Conservation (phyloP, 129 eudicot species). For the Ambrosia artemisiifolia region DNA sequence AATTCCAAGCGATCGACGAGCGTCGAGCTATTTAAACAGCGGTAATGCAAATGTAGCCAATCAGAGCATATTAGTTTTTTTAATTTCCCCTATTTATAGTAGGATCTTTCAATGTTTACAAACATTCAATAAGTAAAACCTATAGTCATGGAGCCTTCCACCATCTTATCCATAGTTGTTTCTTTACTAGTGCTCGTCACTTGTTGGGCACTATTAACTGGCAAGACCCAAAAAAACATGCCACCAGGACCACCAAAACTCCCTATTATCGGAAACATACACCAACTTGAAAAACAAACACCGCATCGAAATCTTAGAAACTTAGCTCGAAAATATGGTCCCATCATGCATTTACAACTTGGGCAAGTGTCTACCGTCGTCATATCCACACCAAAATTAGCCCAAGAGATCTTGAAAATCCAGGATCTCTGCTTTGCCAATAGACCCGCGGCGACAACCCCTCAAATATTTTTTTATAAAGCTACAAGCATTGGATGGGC, state of each 20-base stretch:
- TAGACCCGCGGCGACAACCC: not conserved
- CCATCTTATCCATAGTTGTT: not conserved
- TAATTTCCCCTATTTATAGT: too few relatives aligned
- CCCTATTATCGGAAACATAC: slow-evolving; percentile 39
- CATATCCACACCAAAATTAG: not conserved
- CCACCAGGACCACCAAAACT: slow-evolving; percentile 30
- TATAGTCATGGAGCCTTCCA: not conserved
- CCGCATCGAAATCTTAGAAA: slow-evolving; percentile 10
- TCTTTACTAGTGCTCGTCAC: not conserved
- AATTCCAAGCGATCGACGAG: too few relatives aligned
- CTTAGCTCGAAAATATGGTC: slow-evolving; percentile 2
- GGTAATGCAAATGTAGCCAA: too few relatives aligned
- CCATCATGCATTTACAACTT: slow-evolving; percentile 10
- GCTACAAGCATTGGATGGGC: slow-evolving; percentile 11
- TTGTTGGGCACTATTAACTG: not conserved
- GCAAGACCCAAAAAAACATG: slow-evolving; percentile 8
- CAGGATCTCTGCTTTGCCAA: slow-evolving; percentile 2
- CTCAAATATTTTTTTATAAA: slow-evolving; percentile 14
- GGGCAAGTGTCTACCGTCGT: slow-evolving; percentile 12
- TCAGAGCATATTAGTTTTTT: too few relatives aligned
- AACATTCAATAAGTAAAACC: not conserved
- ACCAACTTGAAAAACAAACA: slow-evolving; percentile 4
- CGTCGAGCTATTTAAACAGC: too few relatives aligned
- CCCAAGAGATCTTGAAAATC: not conserved
- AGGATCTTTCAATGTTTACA: too few relatives aligned